Evolutionary conservation across 1,139 yeast genomes (phyloP).

Genomic region (Scheffersomyces quercinus): DNA sequence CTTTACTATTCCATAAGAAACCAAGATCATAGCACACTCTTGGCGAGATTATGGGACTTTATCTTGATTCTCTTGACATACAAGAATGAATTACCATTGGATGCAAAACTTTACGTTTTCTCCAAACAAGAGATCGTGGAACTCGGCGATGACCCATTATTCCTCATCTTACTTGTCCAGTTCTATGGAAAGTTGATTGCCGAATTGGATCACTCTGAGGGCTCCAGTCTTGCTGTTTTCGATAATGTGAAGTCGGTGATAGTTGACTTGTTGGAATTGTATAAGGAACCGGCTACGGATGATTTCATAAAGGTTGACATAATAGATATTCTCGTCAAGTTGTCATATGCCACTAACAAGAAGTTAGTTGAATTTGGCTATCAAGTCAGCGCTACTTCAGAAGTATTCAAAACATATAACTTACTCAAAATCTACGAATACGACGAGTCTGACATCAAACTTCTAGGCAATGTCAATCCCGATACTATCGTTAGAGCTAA

Average conservation of each 20-base stretch:
- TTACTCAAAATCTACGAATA: slow-evolving; percentile 11
- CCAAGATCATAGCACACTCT: slow-evolving; percentile 8
- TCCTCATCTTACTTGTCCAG: slow-evolving; percentile 25
- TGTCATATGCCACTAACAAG: slow-evolving; percentile 17
- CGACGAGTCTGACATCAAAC: slow-evolving; percentile 20
- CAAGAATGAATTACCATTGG: slow-evolving; percentile 1
- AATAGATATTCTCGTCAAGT: slow-evolving; percentile 15
- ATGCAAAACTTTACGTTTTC: slow-evolving; percentile 13
- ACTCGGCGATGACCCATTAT: slow-evolving; percentile 24
- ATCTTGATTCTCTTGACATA: slow-evolving; percentile 15
- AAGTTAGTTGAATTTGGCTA: slow-evolving; percentile 7
- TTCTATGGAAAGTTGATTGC: slow-evolving; percentile 27
- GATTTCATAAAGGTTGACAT: slow-evolving; percentile 16
- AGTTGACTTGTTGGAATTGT: slow-evolving; percentile 6
- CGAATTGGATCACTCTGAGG: slow-evolving; percentile 4
- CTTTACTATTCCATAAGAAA: slow-evolving; percentile 6
- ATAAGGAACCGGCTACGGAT: slow-evolving; percentile 4
- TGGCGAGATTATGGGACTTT: slow-evolving; percentile 28
- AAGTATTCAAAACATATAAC: slow-evolving; percentile 24
- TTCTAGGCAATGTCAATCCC: slow-evolving; percentile 27
- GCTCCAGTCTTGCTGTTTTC: slow-evolving; percentile 7
- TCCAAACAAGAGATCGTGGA: slow-evolving; percentile 12
- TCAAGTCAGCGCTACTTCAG: slow-evolving; percentile 7
- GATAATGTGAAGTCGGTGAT: slow-evolving; percentile 15
- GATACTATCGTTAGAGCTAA: slow-evolving; percentile 12